Conservation (phyloP, 345 rosid species). For the Cochlearia excelsa region DNA sequence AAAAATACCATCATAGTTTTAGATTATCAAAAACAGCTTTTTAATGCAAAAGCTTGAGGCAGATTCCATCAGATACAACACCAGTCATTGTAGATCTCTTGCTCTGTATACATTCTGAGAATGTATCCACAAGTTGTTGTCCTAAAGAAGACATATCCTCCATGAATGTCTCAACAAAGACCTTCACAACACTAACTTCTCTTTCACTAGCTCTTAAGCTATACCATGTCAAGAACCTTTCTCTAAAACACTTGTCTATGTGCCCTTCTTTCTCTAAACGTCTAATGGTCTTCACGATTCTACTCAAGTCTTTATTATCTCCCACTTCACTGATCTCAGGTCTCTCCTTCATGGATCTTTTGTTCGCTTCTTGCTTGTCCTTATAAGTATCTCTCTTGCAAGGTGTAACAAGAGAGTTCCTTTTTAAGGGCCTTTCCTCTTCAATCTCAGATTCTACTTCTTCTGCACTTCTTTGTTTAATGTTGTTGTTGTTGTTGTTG, state of each 20-base stretch:
- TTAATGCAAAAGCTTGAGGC: slow-evolving; percentile 96
- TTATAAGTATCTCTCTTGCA: slow-evolving; percentile 52
- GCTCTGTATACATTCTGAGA: slow-evolving; percentile 64
- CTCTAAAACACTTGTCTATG: slow-evolving; percentile 84
- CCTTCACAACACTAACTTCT: slow-evolving; percentile 79
- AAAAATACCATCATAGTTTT: too few relatives aligned
- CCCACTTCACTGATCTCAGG: slow-evolving; percentile 42
- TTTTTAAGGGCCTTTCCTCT: slow-evolving; percentile 34
- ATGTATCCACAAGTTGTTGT: slow-evolving; percentile 86
- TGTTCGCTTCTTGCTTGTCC: slow-evolving; percentile 49
- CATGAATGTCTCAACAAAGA: slow-evolving; percentile 63
- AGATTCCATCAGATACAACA: slow-evolving; percentile 63
- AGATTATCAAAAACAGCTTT: too few relatives aligned
- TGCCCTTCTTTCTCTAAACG: slow-evolving; percentile 82
- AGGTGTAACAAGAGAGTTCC: slow-evolving; percentile 72
- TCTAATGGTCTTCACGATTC: slow-evolving; percentile 71
- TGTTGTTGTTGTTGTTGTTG: slow-evolving; percentile 25
- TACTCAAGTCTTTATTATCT: slow-evolving; percentile 68
- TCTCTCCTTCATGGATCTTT: slow-evolving; percentile 49
- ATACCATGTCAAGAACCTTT: slow-evolving; percentile 95
- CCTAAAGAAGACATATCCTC: slow-evolving; percentile 82
- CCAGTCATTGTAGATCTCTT: slow-evolving; percentile 44
- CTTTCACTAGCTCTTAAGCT: slow-evolving; percentile 76
- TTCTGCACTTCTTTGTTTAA: slow-evolving; percentile 24
- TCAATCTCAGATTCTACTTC: slow-evolving; percentile 20